A percentile compares a stretch with the other conserved stretches of the same genome.
These are phyloP conservation scores for Chaetomium sp. DNA, from an alignment of 2,329 filamentous ascomycete species.

Conservation along the genomic window DNA sequence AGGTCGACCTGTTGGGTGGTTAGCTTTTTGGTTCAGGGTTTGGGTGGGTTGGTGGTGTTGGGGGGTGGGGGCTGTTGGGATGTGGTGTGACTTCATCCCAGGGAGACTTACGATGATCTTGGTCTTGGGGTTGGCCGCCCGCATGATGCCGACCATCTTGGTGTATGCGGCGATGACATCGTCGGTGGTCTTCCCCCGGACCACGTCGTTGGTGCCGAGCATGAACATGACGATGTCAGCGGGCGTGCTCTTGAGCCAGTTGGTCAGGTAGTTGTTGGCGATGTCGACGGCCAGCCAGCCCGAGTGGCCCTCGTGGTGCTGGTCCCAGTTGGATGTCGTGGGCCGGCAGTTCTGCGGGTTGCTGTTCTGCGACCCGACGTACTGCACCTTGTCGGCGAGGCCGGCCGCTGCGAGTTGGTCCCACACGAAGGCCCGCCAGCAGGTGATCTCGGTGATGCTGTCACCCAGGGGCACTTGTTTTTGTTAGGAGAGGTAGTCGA, in stretches of 20 bases:
- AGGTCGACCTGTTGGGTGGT: conserved; percentile 40
- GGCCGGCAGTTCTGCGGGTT: conserved; percentile 44
- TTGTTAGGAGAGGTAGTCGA: neutral
- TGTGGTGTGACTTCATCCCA: no score
- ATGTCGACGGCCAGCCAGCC: conserved; percentile 49
- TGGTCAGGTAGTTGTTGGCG: conserved; percentile 44
- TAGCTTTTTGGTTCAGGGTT: neutral
- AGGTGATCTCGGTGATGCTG: conserved; percentile 50
- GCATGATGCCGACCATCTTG: conserved; percentile 44
- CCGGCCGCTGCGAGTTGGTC: conserved; percentile 42
- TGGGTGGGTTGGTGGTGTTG: neutral
- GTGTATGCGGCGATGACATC: conserved; percentile 46
- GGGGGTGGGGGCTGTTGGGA: neutral
- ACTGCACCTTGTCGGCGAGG: conserved; percentile 43
- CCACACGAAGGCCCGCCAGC: conserved; percentile 49
- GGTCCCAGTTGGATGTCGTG: conserved; percentile 41
- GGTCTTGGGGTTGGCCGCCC: conserved; percentile 42
- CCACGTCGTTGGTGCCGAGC: conserved; percentile 51
- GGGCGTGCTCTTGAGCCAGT: conserved; percentile 43
- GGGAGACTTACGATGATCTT: conserved; percentile 44
- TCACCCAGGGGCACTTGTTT: conserved; percentile 46
- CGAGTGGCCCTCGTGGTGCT: conserved; percentile 49
- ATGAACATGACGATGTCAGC: conserved; percentile 51
- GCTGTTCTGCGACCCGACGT: conserved; percentile 46
- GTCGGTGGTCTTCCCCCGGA: conserved; percentile 36